Conservation (phyloP, 202 grass and related monocot genomes). For the Setaria viridis region DNA sequence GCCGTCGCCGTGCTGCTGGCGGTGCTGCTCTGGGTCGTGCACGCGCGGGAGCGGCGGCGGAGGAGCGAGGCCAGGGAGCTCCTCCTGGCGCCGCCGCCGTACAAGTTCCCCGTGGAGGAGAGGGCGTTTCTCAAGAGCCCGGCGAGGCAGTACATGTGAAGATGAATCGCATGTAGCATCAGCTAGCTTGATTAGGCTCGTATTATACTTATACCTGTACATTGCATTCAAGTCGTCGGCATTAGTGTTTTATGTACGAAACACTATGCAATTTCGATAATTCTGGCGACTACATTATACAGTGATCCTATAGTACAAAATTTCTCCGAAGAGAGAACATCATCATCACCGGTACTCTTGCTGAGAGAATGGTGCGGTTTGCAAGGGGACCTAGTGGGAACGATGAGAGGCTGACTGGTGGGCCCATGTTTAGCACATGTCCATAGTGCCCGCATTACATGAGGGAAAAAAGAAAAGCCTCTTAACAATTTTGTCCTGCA, state of each 20-base stretch:
- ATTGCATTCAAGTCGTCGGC: not conserved
- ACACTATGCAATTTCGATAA: not conserved
- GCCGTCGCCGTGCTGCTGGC: constrained; percentile 50
- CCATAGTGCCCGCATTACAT: not conserved
- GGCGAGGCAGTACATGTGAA: constrained; percentile 22
- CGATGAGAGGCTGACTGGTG: not conserved
- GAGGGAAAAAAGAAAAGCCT: not conserved
- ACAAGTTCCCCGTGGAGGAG: constrained; percentile 39
- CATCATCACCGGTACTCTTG: too few species aligned
- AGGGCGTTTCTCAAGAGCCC: constrained; percentile 44
- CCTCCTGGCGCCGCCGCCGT: not conserved
- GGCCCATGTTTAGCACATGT: not conserved
- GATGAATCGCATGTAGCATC: not conserved
- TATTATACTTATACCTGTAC: not conserved
- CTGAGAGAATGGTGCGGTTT: too few species aligned
- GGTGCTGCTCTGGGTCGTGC: constrained; percentile 64
- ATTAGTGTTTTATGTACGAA: not conserved
- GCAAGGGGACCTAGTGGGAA: not conserved
- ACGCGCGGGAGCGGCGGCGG: constrained; percentile 55
- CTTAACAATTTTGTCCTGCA: constrained; percentile 2
- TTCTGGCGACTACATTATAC: not conserved
- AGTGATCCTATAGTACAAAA: not conserved
- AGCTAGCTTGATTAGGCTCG: not conserved
- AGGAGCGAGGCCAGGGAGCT: constrained; percentile 46
- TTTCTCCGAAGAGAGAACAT: too few species aligned